phyloP scores from a whole-genome alignment of 2,329 filamentous ascomycete genomes.

The Tolypocladium nubicola region DNA sequence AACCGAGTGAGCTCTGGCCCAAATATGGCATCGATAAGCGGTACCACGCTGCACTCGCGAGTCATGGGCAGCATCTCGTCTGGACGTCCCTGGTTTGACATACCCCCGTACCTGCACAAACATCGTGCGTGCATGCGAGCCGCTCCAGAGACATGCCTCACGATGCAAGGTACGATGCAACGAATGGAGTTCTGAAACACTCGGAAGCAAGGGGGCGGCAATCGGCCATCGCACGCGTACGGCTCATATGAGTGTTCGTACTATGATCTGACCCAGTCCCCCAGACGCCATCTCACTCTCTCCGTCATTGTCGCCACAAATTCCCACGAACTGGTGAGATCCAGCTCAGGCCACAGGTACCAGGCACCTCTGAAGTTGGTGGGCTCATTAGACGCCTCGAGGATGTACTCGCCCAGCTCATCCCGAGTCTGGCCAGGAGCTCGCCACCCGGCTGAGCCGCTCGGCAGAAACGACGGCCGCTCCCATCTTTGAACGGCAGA shows the following conservation, averaged over 20 bases:
- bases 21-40: background rate
- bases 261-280: background rate
- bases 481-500: background rate
- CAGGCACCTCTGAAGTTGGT: background rate
- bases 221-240: background rate
- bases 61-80: background rate
- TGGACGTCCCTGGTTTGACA: background rate
- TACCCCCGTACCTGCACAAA: background rate
- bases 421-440: background rate
- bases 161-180: constrained; percentile 2
- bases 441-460: background rate
- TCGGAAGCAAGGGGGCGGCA: constrained; percentile 2
- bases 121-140: background rate
- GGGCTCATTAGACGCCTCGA: background rate
- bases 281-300: background rate
- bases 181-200: background rate
- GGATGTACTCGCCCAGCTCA: background rate
- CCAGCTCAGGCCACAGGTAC: background rate
- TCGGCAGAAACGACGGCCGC: background rate
- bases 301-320: background rate
- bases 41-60: background rate
- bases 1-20: background rate
- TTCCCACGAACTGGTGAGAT: background rate
- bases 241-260: background rate
- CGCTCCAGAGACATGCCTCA: background rate